These are phyloP conservation scores for Hypericum androsaemum DNA, from an alignment of 345 rosid species.

Conservation along the genomic window DNA sequence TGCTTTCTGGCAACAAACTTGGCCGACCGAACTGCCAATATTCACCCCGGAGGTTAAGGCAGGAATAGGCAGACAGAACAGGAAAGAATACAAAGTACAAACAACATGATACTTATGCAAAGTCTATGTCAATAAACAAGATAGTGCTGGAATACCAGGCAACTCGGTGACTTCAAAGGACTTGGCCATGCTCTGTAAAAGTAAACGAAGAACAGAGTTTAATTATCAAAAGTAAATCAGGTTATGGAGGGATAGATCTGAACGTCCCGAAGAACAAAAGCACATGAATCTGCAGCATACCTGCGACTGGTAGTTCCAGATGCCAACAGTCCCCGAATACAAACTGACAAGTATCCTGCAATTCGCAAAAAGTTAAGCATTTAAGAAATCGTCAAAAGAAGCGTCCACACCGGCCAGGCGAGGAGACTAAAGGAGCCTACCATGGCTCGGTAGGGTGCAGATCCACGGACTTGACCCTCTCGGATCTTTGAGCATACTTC, in stretches of 20 bases:
- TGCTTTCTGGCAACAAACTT: conserved; percentile 78
- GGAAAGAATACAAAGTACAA: background rate
- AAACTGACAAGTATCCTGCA: conserved; percentile 44
- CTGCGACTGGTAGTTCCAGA: conserved; percentile 71
- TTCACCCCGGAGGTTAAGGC: background rate
- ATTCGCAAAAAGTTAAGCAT: conserved; percentile 11
- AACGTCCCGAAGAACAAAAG: background rate
- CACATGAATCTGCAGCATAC: conserved; percentile 27
- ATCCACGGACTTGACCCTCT: conserved; percentile 48
- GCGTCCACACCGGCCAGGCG: background rate
- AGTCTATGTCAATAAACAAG: background rate
- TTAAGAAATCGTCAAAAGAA: no score
- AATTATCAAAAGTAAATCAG: background rate
- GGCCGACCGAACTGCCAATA: conserved; percentile 80
- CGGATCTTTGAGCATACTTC: conserved; percentile 46
- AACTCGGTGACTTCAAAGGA: conserved; percentile 81
- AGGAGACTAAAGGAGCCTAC: conserved; percentile 11
- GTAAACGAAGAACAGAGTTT: background rate
- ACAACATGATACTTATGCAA: background rate
- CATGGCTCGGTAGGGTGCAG: conserved; percentile 53
- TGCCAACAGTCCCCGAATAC: conserved; percentile 45
- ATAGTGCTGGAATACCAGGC: conserved; percentile 45
- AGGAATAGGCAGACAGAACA: background rate
- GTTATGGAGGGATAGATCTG: background rate
- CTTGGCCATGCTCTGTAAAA: conserved; percentile 61